Evolutionary conservation across 352 stramenopile species (phyloP), one percentile per base, ranked within the genome.

Genomic region (Pythium scleroteichum): DNA sequence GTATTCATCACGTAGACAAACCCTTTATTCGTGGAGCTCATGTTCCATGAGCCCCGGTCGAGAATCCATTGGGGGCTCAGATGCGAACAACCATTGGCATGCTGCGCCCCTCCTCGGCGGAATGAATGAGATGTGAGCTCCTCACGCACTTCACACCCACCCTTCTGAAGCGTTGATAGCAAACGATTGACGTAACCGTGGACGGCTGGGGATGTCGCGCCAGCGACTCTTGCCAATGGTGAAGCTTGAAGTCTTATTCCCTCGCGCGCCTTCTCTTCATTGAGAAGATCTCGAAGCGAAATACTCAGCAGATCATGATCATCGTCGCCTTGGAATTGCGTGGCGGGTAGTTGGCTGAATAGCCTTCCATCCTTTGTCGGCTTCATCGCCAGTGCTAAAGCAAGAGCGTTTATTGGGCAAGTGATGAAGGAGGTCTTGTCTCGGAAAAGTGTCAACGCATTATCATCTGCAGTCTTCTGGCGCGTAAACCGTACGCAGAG

Each of bases 61-160:
- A 65, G 54, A 39, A 66, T 71, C 58, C 63, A 71, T n/a, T 64
- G 63, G 7, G 53, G 35, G 23, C 55, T 56, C 14, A 66, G 26
- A 5, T 41, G n/a, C n/a, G 45, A 16, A 41, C 16, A 9, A 7
- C 27, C 27, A 26, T 69, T 64, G 0, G 61, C 61, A n/a, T 64
- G 54, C 27, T 68, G 61, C 4, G 38, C 52, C 2, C 47, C 61
- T 3, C 61, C 49, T 16, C 51, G 42, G 10, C 60, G 60, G 14
- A 62, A 67, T 1, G 52, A 62, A 22, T 67, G 60, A 1, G 60
- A 67, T 7, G 60, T 49, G 39, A 67, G 51, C 23, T 50, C 33
- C n/a, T 23, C 32, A 1, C 12, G 3, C 6, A 61, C 50, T 19
- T 41, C 49, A 22, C 19, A 33, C 17, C 17, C 2, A 24, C 7